phyloP scores from a whole-genome alignment of 2,329 filamentous ascomycete species.

The Beauveria asiatica region DNA sequence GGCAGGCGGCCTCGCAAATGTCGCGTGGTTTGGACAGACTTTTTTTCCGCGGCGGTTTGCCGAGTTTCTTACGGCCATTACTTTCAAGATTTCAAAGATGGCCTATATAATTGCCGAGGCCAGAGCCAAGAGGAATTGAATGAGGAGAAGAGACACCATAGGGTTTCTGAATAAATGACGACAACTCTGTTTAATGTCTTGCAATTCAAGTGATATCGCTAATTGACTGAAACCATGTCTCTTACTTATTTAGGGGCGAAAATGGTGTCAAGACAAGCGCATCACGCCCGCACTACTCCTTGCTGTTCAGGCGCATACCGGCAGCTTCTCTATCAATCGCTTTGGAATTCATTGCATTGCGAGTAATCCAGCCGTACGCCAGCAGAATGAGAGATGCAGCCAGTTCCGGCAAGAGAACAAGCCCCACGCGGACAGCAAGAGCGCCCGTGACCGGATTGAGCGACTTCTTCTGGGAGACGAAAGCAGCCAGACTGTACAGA shows the following conservation, averaged over 20 bases:
- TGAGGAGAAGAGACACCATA: neutral
- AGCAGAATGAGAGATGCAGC: neutral
- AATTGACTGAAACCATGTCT: too few relatives aligned
- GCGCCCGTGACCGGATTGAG: neutral
- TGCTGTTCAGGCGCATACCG: neutral
- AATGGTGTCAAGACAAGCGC: neutral
- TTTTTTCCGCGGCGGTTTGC: constrained; percentile 20
- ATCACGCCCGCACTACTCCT: neutral
- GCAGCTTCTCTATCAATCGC: neutral
- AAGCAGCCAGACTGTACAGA: constrained; percentile 7
- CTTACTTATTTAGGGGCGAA: neutral
- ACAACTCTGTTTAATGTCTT: neutral
- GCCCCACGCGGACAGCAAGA: neutral
- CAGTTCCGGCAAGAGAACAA: constrained; percentile 3
- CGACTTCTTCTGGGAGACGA: neutral
- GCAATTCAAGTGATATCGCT: neutral
- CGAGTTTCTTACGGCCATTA: constrained; percentile 20
- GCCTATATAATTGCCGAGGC: constrained; percentile 18
- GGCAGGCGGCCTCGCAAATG: constrained; percentile 1
- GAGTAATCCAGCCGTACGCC: neutral
- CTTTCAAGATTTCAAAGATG: constrained; percentile 23
- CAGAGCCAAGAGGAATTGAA: constrained; percentile 17
- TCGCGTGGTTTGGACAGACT: constrained; percentile 1
- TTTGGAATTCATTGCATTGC: neutral
- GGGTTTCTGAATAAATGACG: neutral